phyloP scores from a whole-genome alignment of 352 stramenopile species.

The Thalassiosira mediterranea region DNA sequence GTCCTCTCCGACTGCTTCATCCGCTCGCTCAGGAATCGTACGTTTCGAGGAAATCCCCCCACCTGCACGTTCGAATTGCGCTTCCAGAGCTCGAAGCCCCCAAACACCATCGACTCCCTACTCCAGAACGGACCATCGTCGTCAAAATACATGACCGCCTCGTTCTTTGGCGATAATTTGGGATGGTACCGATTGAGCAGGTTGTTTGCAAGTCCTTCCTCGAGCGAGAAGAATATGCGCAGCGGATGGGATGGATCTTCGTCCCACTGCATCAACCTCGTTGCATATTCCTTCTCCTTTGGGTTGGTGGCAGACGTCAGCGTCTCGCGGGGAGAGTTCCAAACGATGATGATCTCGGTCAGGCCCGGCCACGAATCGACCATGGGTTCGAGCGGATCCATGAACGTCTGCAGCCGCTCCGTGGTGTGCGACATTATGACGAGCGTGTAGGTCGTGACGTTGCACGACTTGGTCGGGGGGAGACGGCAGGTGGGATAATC shows the following conservation, averaged over 20 bases:
- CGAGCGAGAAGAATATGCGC: constrained; percentile 78
- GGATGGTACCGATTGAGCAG: constrained; percentile 85
- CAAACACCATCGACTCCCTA: constrained; percentile 56
- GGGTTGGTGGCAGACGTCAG: constrained; percentile 21
- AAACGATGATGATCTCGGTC: constrained; percentile 79
- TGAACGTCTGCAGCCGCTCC: constrained; percentile 49
- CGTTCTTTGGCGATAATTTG: constrained; percentile 64
- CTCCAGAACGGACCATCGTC: constrained; percentile 83
- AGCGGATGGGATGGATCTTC: constrained; percentile 52
- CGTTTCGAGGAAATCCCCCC: constrained; percentile 73
- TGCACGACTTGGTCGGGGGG: constrained; percentile 50
- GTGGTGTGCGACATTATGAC: constrained; percentile 64
- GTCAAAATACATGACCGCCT: constrained; percentile 84
- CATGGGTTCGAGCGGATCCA: constrained; percentile 44
- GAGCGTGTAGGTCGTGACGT: constrained; percentile 57
- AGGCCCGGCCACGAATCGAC: constrained; percentile 49
- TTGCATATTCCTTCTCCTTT: constrained; percentile 39
- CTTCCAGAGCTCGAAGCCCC: constrained; percentile 82
- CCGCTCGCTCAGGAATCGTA: constrained; percentile 60
- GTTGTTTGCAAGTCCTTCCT: constrained; percentile 77
- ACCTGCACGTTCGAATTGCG: constrained; percentile 80
- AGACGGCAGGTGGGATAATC: constrained; percentile 52
- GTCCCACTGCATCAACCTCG: constrained; percentile 46
- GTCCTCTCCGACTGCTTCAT: constrained; percentile 58
- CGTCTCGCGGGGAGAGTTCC: constrained; percentile 70